phyloP scores from a whole-genome alignment of 371 early-diverging fungal genomes.

The Mucor velutinosus region DNA sequence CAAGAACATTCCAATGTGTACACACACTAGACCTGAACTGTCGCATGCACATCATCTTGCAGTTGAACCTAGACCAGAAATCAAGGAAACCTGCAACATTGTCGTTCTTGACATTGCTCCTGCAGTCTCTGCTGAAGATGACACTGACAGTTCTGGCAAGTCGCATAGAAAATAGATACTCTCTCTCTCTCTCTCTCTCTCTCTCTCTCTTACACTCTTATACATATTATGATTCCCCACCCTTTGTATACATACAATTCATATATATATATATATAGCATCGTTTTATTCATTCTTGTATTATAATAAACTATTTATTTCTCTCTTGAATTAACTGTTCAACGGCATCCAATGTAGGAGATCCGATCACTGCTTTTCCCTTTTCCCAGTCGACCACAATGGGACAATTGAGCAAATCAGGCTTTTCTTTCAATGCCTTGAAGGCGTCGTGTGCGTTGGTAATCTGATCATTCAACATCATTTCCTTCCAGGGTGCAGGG shows the following conservation, averaged over 20 bases:
- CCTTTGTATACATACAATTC: not conserved
- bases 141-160: not conserved
- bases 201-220: not conserved
- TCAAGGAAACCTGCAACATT: conserved; percentile 23
- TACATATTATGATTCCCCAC: not conserved
- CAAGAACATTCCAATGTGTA: conserved; percentile 51
- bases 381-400: conserved; percentile 47
- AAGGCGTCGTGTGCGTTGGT: conserved; percentile 26
- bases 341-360: conserved; percentile 27
- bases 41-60: conserved; percentile 48
- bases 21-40: conserved; percentile 28
- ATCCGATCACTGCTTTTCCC: conserved; percentile 40
- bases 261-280: not conserved
- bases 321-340: conserved; percentile 24
- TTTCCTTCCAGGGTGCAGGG: conserved; percentile 27
- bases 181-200: no score
- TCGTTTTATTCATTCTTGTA: not conserved
- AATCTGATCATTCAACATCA: conserved; percentile 15
- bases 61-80: conserved; percentile 26
- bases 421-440: conserved; percentile 24
- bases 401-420: conserved; percentile 29
- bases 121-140: conserved; percentile 12
- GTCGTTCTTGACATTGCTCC: conserved; percentile 6
- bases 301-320: conserved; percentile 9
- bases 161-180: not conserved